Percentiles rank a stretch among this genome's conserved stretches.
These are phyloP conservation scores for Aspergillus latus DNA, from an alignment of 2,329 filamentous ascomycete species.

Conservation along the genomic window DNA sequence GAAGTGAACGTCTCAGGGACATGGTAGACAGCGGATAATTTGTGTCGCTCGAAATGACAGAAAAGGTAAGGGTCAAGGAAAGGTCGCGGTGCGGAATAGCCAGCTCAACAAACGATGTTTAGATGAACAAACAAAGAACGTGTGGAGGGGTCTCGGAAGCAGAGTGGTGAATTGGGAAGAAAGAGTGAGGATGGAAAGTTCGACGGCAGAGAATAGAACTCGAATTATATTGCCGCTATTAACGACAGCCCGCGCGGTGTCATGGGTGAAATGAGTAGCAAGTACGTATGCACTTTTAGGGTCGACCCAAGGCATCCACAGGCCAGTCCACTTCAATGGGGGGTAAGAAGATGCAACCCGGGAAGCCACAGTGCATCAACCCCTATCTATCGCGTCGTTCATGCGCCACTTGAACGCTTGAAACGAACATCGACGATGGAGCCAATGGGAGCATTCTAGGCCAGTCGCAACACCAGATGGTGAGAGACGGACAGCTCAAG, in stretches of 20 bases:
- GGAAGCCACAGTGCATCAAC: slow-evolving; percentile 31
- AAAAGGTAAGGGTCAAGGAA: not conserved
- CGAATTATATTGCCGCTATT: slow-evolving; percentile 9
- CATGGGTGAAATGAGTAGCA: slow-evolving; percentile 2
- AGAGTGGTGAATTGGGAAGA: not conserved
- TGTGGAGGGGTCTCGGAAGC: slow-evolving; percentile 1
- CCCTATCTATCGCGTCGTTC: slow-evolving; percentile 29
- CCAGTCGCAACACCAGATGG: slow-evolving; percentile 14
- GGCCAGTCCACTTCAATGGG: slow-evolving; percentile 17
- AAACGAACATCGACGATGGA: slow-evolving; percentile 23
- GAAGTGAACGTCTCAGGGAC: slow-evolving; percentile 41
- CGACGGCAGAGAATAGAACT: slow-evolving; percentile 5
- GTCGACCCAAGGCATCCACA: slow-evolving; percentile 10
- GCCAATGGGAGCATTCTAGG: slow-evolving; percentile 25
- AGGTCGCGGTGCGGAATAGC: not conserved
- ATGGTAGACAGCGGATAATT: slow-evolving; percentile 24
- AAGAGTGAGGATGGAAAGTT: not conserved
- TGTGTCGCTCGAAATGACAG: slow-evolving; percentile 6
- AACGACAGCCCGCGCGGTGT: not conserved
- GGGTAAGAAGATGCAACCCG: slow-evolving; percentile 27
- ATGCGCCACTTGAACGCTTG: slow-evolving; percentile 28
- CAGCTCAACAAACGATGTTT: not conserved
- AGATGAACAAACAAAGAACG: slow-evolving; percentile 15
- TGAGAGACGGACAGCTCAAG: slow-evolving; percentile 4
- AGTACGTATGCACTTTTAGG: slow-evolving; percentile 6